A percentile compares a stretch with the other conserved stretches of the same genome.
Conservation (phyloP, 352 stramenopile species). For the Phytophthora ramorum region DNA sequence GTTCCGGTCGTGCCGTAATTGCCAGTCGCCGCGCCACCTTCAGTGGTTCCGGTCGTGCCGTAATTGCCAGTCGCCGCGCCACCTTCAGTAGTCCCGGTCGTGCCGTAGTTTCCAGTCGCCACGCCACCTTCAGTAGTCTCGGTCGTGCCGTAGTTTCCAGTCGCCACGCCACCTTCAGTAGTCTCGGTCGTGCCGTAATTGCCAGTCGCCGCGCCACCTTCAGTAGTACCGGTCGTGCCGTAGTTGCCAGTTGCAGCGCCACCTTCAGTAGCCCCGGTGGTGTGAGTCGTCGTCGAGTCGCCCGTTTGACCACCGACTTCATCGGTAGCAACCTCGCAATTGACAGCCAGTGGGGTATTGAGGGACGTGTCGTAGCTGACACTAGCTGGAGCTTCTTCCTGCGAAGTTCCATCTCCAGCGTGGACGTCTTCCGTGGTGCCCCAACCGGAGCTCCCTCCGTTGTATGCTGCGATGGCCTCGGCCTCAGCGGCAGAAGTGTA, state of each 20-base stretch:
- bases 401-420: not conserved
- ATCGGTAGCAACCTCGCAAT: not conserved
- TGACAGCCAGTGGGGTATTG: not conserved
- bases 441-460: not conserved
- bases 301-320: not conserved
- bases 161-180: not conserved
- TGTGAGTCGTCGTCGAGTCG: not conserved
- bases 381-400: too few species aligned
- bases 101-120: too few species aligned
- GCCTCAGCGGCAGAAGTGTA: constrained; percentile 15
- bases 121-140: too few species aligned
- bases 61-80: not conserved
- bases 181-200: not conserved
- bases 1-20: not conserved
- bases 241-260: not conserved
- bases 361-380: not conserved
- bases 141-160: not conserved
- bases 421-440: not conserved
- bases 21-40: not conserved
- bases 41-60: not conserved
- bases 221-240: not conserved
- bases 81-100: not conserved
- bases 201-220: not conserved
- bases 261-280: too few species aligned
- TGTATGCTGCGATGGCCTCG: not conserved